Percentiles rank a stretch among this genome's conserved stretches.
Conservation (phyloP, 2,329 filamentous ascomycete species). For the Gyromitra esculenta region DNA sequence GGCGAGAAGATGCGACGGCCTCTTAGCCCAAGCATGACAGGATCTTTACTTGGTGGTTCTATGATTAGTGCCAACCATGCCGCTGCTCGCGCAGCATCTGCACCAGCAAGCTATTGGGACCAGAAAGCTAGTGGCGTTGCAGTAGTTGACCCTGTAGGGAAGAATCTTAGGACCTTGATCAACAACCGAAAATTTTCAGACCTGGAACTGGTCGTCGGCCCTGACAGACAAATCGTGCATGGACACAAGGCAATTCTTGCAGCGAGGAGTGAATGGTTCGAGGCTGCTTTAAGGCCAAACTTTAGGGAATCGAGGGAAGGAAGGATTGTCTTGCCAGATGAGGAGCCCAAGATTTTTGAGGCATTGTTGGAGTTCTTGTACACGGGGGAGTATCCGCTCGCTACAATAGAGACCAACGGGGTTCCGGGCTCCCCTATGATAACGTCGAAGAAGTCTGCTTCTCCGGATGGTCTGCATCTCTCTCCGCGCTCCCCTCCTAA, state of each 20-base stretch:
- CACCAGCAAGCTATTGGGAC: constrained; percentile 54
- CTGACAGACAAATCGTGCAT: constrained; percentile 51
- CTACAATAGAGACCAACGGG: constrained; percentile 45
- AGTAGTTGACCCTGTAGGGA: constrained; percentile 55
- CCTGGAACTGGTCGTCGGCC: constrained; percentile 54
- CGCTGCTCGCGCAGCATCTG: constrained; percentile 51
- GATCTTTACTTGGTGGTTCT: constrained; percentile 47
- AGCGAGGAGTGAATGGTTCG: constrained; percentile 55
- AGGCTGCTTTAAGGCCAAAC: constrained; percentile 52
- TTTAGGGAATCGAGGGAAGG: constrained; percentile 55
- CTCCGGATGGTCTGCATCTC: constrained; percentile 53
- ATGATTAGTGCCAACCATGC: constrained; percentile 54
- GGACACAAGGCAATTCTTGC: constrained; percentile 56
- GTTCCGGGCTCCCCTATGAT: constrained; percentile 48
- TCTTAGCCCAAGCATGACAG: constrained; percentile 53
- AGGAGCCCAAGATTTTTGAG: constrained; percentile 56
- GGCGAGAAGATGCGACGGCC: constrained; percentile 55
- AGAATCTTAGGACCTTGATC: constrained; percentile 53
- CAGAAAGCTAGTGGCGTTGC: constrained; percentile 51
- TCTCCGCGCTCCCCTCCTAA: constrained; percentile 53
- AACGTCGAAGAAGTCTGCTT: constrained; percentile 51
- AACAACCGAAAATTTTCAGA: constrained; percentile 54
- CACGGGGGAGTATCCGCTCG: constrained; percentile 55
- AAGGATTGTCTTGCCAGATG: constrained; percentile 52
- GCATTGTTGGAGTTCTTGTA: constrained; percentile 55